A percentile compares a stretch with the other conserved stretches of the same genome.
These are phyloP conservation scores for Davidsoniella virescens DNA, from an alignment of 2,329 filamentous ascomycete species.

Conservation along the genomic window DNA sequence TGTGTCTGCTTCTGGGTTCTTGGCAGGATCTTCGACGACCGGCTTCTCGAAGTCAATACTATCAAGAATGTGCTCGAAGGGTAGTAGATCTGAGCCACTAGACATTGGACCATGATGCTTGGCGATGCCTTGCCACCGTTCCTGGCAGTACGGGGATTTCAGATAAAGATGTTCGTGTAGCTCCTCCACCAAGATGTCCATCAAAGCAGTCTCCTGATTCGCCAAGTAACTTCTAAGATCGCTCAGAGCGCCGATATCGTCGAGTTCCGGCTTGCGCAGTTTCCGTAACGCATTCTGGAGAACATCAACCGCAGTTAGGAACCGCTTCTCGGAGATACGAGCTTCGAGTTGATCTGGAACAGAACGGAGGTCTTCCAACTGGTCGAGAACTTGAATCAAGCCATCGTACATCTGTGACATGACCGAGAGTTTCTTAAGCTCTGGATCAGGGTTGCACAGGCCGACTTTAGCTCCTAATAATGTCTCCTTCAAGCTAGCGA, in stretches of 20 bases:
- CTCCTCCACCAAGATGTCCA: conserved; percentile 93
- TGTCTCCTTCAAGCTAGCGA: conserved; percentile 70
- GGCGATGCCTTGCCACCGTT: conserved; percentile 76
- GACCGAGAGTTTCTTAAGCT: conserved; percentile 76
- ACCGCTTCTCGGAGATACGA: conserved; percentile 89
- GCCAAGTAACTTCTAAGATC: conserved; percentile 77
- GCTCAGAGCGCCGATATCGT: conserved; percentile 74
- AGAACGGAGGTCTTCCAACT: conserved; percentile 73
- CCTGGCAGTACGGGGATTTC: conserved; percentile 93
- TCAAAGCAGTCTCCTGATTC: conserved; percentile 82
- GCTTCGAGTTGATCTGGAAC: conserved; percentile 89
- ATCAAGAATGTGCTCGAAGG: conserved; percentile 45
- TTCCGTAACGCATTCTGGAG: conserved; percentile 73
- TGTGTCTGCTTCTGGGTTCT: conserved; percentile 88
- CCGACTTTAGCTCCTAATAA: conserved; percentile 64
- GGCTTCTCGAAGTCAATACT: conserved; percentile 41
- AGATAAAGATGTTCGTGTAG: conserved; percentile 93
- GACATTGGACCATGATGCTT: conserved; percentile 44
- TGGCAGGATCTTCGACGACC: conserved; percentile 71
- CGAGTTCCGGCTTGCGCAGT: conserved; percentile 73
- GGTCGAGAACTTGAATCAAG: conserved; percentile 65
- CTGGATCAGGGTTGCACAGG: conserved; percentile 72
- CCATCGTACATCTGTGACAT: conserved; percentile 83
- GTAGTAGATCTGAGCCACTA: conserved; percentile 29
- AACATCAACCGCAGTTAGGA: conserved; percentile 81